Evolutionary conservation across 225 moss, liverwort and hornwort species (phyloP), one percentile per base, ranked within the genome.

Genomic region (Polytrichum formosum): DNA sequence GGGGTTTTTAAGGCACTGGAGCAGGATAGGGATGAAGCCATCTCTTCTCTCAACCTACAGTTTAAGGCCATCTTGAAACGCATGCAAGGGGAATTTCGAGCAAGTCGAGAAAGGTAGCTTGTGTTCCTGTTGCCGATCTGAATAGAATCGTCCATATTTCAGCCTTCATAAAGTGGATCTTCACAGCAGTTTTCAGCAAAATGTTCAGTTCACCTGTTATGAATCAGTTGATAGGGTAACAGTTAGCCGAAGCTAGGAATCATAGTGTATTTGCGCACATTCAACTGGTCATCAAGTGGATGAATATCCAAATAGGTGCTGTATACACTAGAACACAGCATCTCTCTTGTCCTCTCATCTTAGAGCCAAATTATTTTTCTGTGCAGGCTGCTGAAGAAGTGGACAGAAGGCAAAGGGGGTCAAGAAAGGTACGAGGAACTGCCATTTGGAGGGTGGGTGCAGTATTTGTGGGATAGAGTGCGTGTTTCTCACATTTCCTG

Each of bases 51-150:
- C 7, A 90, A 92, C 66, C 66, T 86, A 61, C 83, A 91, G 54
- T 90, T 84, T 61, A 79, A 90, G 66, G 80, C 86, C 68, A 85
- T 90, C 59, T 77, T 91, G 33, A 90, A 83, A 70, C 77, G 88
- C 55, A 83, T 92, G 89, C 89, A 95, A 76, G 84, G 85, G 16
- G 95, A 95, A 70, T 84, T 90, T 20, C 76, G 79, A 53, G 84
- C 72, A 67, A 79, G 76, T 83, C 88, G 91, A 20, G 94, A 94
- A 82, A 90, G 91, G 93, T 93, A 74, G 66, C 53, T 19, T 46
- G 16, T 46, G 16, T 46, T 46, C 46, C 46, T 13, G 46, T 10
- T 16, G 16, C 46, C 4, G 2, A 46, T 46, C 3, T 46, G 3
- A 2, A 13, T 46, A 16, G 16, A 46, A 46, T 46, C 4, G 13